phyloP scores from a whole-genome alignment of 2,329 filamentous ascomycete species.

The Cladosporium cucumerinum region DNA sequence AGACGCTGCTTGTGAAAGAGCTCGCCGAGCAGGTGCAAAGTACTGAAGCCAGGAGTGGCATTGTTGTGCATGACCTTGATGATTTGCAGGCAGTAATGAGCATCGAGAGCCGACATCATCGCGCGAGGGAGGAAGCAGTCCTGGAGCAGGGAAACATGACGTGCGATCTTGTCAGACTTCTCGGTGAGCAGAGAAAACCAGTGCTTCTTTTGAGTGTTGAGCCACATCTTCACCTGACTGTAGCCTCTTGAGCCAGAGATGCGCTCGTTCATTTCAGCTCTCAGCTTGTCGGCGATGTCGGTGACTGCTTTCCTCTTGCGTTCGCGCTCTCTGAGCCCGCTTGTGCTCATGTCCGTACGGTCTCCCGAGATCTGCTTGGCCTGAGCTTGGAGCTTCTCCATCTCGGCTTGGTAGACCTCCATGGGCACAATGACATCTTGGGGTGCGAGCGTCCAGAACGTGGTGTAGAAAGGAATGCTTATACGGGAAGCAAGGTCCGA shows the following conservation, averaged over 20 bases:
- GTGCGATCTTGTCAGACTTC: constrained; percentile 48
- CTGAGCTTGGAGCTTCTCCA: constrained; percentile 64
- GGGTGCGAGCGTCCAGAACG: constrained; percentile 87
- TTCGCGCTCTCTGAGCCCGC: constrained; percentile 64
- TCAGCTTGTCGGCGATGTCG: constrained; percentile 65
- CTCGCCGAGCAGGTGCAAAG: constrained; percentile 77
- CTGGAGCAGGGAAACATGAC: constrained; percentile 78
- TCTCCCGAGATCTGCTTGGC: constrained; percentile 66
- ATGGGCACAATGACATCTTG: constrained; percentile 76
- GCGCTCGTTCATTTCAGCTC: constrained; percentile 70
- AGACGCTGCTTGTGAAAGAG: constrained; percentile 81
- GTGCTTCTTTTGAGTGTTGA: constrained; percentile 70
- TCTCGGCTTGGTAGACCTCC: constrained; percentile 74
- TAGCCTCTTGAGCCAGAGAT: constrained; percentile 54
- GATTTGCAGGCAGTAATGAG: constrained; percentile 83
- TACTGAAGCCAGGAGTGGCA: constrained; percentile 80
- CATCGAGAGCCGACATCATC: constrained; percentile 78
- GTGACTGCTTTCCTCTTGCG: constrained; percentile 66
- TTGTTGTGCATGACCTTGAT: constrained; percentile 82
- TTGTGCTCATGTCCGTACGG: constrained; percentile 67
- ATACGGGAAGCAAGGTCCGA: constrained; percentile 65
- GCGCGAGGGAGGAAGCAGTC: constrained; percentile 89
- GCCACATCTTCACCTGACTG: constrained; percentile 62
- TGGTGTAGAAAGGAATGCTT: constrained; percentile 77
- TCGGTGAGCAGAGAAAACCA: constrained; percentile 67